A percentile compares a stretch with the other conserved stretches of the same genome.
These are phyloP conservation scores for Saksenaea oblongispora DNA, from an alignment of 371 early-diverging fungal genomes.

Conservation along the genomic window DNA sequence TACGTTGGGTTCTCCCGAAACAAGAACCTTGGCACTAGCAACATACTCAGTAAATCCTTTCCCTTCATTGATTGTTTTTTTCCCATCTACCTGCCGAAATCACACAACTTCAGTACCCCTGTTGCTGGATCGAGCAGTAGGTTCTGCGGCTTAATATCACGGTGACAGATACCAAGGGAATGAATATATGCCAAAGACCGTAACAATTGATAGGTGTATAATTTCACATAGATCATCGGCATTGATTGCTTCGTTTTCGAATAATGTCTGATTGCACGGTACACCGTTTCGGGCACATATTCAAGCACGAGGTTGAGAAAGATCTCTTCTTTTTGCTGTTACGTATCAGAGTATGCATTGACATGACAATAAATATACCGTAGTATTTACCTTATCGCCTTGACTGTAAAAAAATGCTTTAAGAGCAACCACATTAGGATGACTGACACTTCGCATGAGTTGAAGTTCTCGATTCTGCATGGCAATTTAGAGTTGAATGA, in stretches of 20 bases:
- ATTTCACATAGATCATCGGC: constrained; percentile 84
- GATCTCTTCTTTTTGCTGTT: constrained; percentile 69
- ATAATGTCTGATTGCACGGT: constrained; percentile 71
- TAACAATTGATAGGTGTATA: constrained; percentile 94
- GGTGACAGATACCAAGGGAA: constrained; percentile 80
- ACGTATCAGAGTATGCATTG: constrained; percentile 3
- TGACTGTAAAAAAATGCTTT: constrained; percentile 84
- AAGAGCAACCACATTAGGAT: constrained; percentile 83
- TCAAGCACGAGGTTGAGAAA: constrained; percentile 81
- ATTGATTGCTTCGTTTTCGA: constrained; percentile 82
- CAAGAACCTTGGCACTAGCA: constrained; percentile 88
- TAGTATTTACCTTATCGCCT: constrained; percentile 48
- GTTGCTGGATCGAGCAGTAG: constrained; percentile 85
- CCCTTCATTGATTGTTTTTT: not conserved
- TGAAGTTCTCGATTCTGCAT: constrained; percentile 87
- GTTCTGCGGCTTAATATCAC: constrained; percentile 99
- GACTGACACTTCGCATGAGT: constrained; percentile 83
- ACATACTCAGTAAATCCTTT: not conserved
- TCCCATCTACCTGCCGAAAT: constrained; percentile 80
- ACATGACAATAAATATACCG: not conserved
- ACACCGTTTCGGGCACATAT: constrained; percentile 80
- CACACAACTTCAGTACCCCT: constrained; percentile 93
- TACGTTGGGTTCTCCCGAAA: constrained; percentile 94
- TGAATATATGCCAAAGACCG: constrained; percentile 94
- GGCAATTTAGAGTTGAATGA: not conserved